These are phyloP conservation scores for Candida ortonii DNA, from an alignment of 805 yeast species.

Conservation along the genomic window DNA sequence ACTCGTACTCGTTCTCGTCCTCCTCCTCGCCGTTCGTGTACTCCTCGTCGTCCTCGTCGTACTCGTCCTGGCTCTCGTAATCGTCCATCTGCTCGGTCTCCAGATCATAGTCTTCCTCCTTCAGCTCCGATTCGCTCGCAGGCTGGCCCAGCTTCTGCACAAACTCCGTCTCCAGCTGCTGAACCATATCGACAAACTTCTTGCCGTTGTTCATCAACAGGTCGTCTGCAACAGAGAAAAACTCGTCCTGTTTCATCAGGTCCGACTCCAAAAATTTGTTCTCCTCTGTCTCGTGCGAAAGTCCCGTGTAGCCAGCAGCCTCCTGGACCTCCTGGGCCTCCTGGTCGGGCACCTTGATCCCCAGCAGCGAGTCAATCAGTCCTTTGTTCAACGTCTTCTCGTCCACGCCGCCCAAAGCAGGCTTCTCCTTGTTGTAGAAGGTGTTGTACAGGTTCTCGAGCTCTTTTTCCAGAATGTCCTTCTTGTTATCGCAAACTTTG, in stretches of 20 bases:
- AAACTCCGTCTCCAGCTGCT: conserved; percentile 57
- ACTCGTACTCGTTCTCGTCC: conserved; percentile 37
- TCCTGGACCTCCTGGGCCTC: conserved; percentile 4
- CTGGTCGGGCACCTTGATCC: conserved; percentile 16
- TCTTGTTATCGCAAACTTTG: conserved; percentile 72
- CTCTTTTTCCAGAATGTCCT: conserved; percentile 69
- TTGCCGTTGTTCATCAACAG: conserved; percentile 74
- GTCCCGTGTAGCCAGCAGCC: neutral
- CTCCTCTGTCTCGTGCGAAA: neutral
- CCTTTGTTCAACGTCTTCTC: conserved; percentile 32
- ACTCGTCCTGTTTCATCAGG: conserved; percentile 4
- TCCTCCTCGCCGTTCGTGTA: conserved; percentile 17
- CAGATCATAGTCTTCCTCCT: conserved; percentile 7
- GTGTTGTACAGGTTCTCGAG: conserved; percentile 70
- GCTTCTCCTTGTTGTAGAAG: conserved; percentile 47
- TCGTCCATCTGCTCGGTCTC: conserved; percentile 7
- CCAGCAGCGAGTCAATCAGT: conserved; percentile 28
- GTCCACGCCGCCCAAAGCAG: conserved; percentile 36
- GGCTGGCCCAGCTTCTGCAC: conserved; percentile 24
- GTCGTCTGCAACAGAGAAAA: conserved; percentile 68
- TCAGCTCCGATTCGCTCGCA: conserved; percentile 2
- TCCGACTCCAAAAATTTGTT: conserved; percentile 1
- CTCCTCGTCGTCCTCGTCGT: conserved; percentile 19
- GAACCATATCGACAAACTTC: conserved; percentile 76
- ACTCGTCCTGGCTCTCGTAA: conserved; percentile 20